Conservation (phyloP, 805 yeast genomes). For the Ogataea pini region DNA sequence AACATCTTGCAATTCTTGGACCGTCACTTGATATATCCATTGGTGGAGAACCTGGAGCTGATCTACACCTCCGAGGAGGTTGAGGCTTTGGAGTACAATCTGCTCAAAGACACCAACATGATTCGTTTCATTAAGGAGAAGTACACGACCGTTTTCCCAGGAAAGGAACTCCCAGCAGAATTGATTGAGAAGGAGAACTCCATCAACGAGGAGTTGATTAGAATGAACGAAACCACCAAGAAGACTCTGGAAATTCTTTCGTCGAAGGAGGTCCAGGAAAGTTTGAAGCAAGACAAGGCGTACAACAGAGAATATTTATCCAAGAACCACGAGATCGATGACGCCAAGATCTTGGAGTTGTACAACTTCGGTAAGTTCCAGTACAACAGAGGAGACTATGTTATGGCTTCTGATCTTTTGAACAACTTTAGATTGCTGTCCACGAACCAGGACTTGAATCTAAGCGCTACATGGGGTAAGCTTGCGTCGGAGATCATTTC, state of each 20-base stretch:
- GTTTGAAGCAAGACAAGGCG: conserved; percentile 55
- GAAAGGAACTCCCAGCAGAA: conserved; percentile 43
- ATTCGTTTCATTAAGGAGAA: conserved; percentile 48
- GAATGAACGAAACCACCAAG: conserved; percentile 44
- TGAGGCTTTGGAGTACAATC: conserved; percentile 49
- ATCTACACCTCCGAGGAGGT: conserved; percentile 43
- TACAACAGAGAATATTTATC: conserved; percentile 50
- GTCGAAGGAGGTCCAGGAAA: conserved; percentile 51
- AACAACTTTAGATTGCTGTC: conserved; percentile 58
- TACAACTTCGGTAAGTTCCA: conserved; percentile 63
- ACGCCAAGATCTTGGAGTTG: conserved; percentile 49
- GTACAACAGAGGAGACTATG: conserved; percentile 64
- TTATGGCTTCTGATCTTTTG: conserved; percentile 57
- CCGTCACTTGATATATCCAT: conserved; percentile 57
- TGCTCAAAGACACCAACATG: conserved; percentile 61
- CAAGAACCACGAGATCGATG: conserved; percentile 46
- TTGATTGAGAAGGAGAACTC: conserved; percentile 41
- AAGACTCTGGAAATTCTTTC: conserved; percentile 47
- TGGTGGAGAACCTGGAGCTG: conserved; percentile 48
- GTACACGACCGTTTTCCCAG: conserved; percentile 43
- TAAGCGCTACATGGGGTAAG: conserved; percentile 68
- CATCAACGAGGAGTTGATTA: conserved; percentile 39
- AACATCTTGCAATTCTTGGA: conserved; percentile 60
- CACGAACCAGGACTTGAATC: conserved; percentile 48
- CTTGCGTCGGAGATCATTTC: conserved; percentile 61